Conservation (phyloP, 2,329 filamentous ascomycete genomes). For the Talaromyces amestolkiae region DNA sequence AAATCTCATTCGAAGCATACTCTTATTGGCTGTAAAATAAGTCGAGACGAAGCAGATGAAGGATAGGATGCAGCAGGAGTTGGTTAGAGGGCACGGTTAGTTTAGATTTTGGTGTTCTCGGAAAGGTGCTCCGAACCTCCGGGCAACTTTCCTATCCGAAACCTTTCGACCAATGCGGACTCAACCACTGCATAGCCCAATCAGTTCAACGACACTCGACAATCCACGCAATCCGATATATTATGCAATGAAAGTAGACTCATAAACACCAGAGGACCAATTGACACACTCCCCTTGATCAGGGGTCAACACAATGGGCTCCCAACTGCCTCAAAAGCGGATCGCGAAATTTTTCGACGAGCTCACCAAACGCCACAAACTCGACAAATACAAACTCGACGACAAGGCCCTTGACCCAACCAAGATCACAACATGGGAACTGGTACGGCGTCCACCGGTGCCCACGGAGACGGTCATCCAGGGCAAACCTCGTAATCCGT, state of each 20-base stretch:
- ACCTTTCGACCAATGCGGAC: background rate
- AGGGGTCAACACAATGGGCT: slow-evolving; percentile 8
- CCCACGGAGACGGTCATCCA: slow-evolving; percentile 40
- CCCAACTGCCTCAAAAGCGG: slow-evolving; percentile 9
- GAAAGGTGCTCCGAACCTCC: slow-evolving; percentile 3
- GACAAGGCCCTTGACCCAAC: slow-evolving; percentile 35
- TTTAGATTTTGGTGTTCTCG: background rate
- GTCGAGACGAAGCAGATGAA: background rate
- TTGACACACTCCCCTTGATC: background rate
- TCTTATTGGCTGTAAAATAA: no score
- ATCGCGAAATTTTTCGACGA: slow-evolving; percentile 17
- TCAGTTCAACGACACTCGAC: background rate
- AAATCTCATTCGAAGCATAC: no score
- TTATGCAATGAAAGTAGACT: background rate
- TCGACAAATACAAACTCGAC: slow-evolving; percentile 9
- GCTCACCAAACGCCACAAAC: background rate
- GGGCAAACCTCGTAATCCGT: slow-evolving; percentile 38
- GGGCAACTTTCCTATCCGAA: background rate
- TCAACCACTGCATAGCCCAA: background rate
- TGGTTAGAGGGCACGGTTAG: background rate
- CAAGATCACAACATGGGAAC: slow-evolving; percentile 38
- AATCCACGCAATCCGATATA: background rate
- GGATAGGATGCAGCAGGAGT: background rate
- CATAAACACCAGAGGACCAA: background rate
- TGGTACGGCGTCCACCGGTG: slow-evolving; percentile 37